Conservation (phyloP, 345 rosid species). For the Conringia planisiliqua region DNA sequence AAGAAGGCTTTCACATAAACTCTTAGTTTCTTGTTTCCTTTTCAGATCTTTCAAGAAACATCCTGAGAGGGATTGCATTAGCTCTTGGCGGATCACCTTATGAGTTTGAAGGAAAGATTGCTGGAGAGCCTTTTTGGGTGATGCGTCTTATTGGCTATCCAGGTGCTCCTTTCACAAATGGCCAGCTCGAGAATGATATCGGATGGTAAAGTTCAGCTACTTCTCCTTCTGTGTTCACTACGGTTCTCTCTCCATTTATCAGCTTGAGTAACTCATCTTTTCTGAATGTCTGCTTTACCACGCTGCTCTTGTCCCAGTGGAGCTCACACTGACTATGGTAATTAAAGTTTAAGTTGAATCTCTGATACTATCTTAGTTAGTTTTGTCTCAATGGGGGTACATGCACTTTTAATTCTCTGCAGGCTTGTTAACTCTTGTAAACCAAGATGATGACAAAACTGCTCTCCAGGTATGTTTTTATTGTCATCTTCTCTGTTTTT, state of each 20-base stretch:
- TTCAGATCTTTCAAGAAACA: constrained; percentile 73
- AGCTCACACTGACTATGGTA: constrained; percentile 92
- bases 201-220: constrained; percentile 62
- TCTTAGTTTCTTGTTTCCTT: not conserved
- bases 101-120: constrained; percentile 71
- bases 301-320: constrained; percentile 43
- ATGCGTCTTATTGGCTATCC: constrained; percentile 81
- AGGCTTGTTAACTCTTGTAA: constrained; percentile 77
- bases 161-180: constrained; percentile 36
- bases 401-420: not conserved
- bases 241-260: not conserved
- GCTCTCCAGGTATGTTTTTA: constrained; percentile 62
- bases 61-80: constrained; percentile 69
- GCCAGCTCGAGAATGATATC: constrained; percentile 43
- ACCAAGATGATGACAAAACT: constrained; percentile 78
- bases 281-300: not conserved
- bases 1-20: not conserved
- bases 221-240: not conserved
- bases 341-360: not conserved
- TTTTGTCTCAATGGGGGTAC: not conserved
- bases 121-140: constrained; percentile 90
- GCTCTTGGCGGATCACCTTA: constrained; percentile 64
- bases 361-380: not conserved
- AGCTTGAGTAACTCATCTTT: not conserved
- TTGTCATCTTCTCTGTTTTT: not conserved